These are phyloP conservation scores for Ceratocystis albifundus DNA, from an alignment of 2,329 filamentous ascomycete species.

Conservation along the genomic window DNA sequence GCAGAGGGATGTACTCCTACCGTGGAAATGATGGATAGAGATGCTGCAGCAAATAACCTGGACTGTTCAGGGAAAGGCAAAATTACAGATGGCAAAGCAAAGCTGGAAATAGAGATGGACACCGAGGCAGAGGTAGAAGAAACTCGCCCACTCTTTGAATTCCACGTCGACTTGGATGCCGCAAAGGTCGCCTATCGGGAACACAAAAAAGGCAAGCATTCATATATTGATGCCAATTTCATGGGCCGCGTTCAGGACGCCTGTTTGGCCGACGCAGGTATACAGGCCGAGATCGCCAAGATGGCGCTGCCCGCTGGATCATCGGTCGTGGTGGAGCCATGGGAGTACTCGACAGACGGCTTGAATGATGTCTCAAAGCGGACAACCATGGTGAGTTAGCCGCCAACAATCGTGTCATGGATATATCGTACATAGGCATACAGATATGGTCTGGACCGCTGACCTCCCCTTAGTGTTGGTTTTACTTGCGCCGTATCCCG, in stretches of 20 bases:
- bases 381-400: conserved; percentile 37
- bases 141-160: conserved; percentile 29
- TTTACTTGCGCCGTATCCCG: conserved; percentile 31
- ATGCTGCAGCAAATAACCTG: no score
- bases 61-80: background rate
- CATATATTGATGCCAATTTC: conserved; percentile 38
- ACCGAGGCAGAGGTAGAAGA: background rate
- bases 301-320: conserved; percentile 37
- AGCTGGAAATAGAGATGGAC: background rate
- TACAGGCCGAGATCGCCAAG: conserved; percentile 35
- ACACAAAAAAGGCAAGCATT: conserved; percentile 34
- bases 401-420: no score
- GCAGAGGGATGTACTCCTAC: conserved; percentile 16
- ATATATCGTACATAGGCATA: no score
- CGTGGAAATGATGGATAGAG: background rate
- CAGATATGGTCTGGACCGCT: background rate
- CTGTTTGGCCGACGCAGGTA: conserved; percentile 34
- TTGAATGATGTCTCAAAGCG: conserved; percentile 40
- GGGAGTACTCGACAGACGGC: conserved; percentile 45
- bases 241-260: conserved; percentile 39
- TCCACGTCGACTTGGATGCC: conserved; percentile 30
- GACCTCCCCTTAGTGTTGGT: conserved; percentile 30
- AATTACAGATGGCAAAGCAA: background rate
- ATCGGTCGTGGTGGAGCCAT: conserved; percentile 40
- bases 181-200: conserved; percentile 28